Evolutionary conservation across 805 yeast species (phyloP).

Genomic region (Yueomyces sinensis): DNA sequence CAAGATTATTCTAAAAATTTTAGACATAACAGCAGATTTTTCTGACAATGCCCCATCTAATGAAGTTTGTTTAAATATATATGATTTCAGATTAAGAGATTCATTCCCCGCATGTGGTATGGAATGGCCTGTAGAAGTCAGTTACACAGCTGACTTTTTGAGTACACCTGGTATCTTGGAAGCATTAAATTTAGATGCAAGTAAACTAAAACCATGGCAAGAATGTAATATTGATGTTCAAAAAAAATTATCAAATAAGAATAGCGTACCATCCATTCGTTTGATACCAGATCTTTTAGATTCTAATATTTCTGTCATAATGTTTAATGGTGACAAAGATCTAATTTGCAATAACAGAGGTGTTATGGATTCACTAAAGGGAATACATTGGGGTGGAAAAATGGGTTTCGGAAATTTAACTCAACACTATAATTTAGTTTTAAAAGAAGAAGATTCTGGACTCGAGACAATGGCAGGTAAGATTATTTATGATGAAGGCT

Average conservation of each 20-base stretch:
- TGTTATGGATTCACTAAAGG: constrained; percentile 48
- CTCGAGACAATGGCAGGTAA: constrained; percentile 30
- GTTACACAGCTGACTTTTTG: constrained; percentile 40
- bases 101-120: constrained; percentile 77
- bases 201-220: constrained; percentile 39
- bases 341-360: constrained; percentile 78
- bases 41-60: constrained; percentile 9
- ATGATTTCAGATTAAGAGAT: constrained; percentile 62
- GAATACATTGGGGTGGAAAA: constrained; percentile 52
- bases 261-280: constrained; percentile 46
- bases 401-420: constrained; percentile 21
- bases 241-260: constrained; percentile 33
- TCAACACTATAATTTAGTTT: constrained; percentile 31
- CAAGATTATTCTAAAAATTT: constrained; percentile 17
- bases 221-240: constrained; percentile 67
- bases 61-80: constrained; percentile 64
- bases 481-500: constrained; percentile 46
- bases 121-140: constrained; percentile 77
- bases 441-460: constrained; percentile 9
- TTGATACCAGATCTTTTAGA: constrained; percentile 55
- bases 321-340: constrained; percentile 84
- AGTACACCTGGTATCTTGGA: constrained; percentile 33
- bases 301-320: constrained; percentile 42
- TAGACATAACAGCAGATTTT: constrained; percentile 22
- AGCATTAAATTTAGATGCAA: constrained; percentile 35